A percentile compares a stretch with the other conserved stretches of the same genome.
Evolutionary conservation across 2,329 filamentous ascomycete genomes (phyloP).

Genomic region (Nemania abortiva): DNA sequence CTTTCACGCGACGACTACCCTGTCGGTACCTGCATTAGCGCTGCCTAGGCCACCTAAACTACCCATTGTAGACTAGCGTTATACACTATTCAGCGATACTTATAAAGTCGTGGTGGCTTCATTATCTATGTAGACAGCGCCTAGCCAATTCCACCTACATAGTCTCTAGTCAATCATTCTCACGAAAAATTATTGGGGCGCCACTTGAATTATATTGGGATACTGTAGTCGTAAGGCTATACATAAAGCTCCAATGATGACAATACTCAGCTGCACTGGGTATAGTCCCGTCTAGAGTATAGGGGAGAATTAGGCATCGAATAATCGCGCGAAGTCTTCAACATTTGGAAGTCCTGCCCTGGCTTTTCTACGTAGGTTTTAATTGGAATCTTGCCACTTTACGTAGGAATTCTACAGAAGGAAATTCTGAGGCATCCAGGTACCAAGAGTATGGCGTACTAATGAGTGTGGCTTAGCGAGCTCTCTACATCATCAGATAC

Average conservation of each 20-base stretch:
- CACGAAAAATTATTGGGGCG: too few relatives aligned
- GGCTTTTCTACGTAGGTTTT: neutral
- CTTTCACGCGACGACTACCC: neutral
- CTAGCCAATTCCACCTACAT: too few relatives aligned
- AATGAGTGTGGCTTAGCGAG: constrained; percentile 14
- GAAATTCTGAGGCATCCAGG: neutral
- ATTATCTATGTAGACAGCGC: too few relatives aligned
- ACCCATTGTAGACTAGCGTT: constrained; percentile 5
- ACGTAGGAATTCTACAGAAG: too few relatives aligned
- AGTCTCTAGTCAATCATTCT: too few relatives aligned
- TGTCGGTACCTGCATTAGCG: constrained; percentile 35
- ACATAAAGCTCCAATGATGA: too few relatives aligned
- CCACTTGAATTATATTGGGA: too few relatives aligned
- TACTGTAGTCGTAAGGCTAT: too few relatives aligned
- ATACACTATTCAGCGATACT: neutral
- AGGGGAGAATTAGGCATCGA: neutral
- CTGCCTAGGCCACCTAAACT: neutral
- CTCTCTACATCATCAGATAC: neutral
- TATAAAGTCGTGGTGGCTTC: too few relatives aligned
- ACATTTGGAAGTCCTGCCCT: neutral
- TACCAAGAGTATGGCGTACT: neutral
- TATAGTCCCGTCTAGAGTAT: too few relatives aligned
- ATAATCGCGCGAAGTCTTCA: neutral
- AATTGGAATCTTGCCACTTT: too few relatives aligned
- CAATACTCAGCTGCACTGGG: too few relatives aligned